Evolutionary conservation across 2,329 filamentous ascomycete species (phyloP).

Genomic region (Lasiodiplodia gonubiensis): DNA sequence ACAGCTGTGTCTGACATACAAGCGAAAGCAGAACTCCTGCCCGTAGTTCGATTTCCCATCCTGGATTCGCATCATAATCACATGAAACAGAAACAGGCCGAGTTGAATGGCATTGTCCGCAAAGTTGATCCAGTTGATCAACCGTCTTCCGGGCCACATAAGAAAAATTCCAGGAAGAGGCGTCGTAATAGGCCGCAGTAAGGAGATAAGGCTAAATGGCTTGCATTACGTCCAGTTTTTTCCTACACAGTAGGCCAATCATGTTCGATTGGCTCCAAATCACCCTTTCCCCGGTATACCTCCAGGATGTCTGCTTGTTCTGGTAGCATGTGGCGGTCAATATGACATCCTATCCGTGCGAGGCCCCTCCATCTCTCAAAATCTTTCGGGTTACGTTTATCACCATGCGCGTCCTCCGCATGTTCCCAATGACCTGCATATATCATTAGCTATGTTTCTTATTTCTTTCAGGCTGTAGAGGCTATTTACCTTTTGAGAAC

Average conservation of each 20-base stretch:
- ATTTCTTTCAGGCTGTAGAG: no score
- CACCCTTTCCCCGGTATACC: conserved; percentile 57
- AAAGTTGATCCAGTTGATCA: no score
- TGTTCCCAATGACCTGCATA: conserved; percentile 57
- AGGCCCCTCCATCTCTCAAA: conserved; percentile 59
- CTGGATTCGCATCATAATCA: background rate
- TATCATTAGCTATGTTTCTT: background rate
- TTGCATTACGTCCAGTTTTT: no score
- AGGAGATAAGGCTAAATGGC: no score
- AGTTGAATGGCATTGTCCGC: background rate
- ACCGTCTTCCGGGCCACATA: no score
- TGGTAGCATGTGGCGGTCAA: conserved; percentile 57
- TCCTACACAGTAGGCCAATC: conserved; percentile 44
- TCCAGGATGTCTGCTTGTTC: conserved; percentile 61
- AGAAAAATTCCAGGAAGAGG: background rate
- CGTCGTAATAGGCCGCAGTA: background rate
- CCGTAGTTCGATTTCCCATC: no score
- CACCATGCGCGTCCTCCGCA: conserved; percentile 57
- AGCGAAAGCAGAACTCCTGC: background rate
- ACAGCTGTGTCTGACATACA: background rate
- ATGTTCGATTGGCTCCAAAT: conserved; percentile 54
- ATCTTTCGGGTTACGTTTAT: conserved; percentile 60
- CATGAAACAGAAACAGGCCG: background rate
- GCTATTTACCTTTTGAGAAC: conserved; percentile 53
- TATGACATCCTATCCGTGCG: conserved; percentile 57